Base-by-base conservation (phyloP, 2,329 filamentous ascomycete species). In the Alternaria dauci region DNA sequence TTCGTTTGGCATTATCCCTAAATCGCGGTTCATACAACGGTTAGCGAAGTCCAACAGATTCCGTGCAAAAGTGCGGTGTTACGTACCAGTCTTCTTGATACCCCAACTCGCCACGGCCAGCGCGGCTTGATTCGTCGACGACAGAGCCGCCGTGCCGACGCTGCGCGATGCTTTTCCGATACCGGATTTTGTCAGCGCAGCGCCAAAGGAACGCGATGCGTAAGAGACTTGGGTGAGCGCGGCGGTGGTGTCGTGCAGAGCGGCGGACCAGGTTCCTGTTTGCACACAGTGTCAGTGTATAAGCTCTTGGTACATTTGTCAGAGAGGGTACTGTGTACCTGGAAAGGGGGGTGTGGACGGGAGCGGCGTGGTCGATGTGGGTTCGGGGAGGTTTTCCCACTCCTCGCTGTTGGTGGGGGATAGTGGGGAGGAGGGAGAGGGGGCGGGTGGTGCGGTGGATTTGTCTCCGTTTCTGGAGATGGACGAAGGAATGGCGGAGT, bases 121-220 rank as follows among this genome's bases (percentile, higher is more conserved):
- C 5, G 56, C 55, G 14, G 41, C 43, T 8, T 38, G 32, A 18
- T 56, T 59, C 4, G 57, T 51, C 2, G 51, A 43, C 3, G 51
- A 44, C 2, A 55, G 46, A 3, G 66, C 54, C 1, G 65, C 63
- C 6, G 54, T 41, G 8, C 65, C 59, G 26, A 71, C 41, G 32
- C 66, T 68, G 38, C 34, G 56, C 3, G 62, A 43, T 2, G 69
- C 69, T 48, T 61, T 66, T 0, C 52, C 44, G 6, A 72, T 18
- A 16, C 68, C 66, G 1, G 59, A 62, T 0, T 26, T 14, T 1
- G 52, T 32, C 6, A 71, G 12, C 8, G 68, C 61, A 4, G 46
- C 39, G 36, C 54, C 52, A 36, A 64, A 72, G 2, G 59, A 51
- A 1, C 18, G 20, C 2, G 68, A 60, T 11, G 68, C 68, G 4